Evolutionary conservation across 75 land plant genomes (phyloP).

Genomic region (Picea glauca): DNA sequence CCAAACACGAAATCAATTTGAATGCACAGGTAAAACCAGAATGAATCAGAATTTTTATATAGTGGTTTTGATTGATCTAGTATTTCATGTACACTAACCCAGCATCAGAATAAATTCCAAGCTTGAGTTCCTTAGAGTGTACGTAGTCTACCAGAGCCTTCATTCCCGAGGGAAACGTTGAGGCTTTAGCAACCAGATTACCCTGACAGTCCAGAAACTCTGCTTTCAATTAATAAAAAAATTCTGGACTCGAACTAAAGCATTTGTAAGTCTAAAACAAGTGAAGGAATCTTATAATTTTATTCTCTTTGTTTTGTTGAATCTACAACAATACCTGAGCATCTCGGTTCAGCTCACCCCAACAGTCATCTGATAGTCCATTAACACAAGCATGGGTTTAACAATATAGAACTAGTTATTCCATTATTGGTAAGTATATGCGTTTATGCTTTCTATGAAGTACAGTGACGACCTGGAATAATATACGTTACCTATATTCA

Average conservation of each 20-base stretch:
- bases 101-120: conserved; percentile 89
- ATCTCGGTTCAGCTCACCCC: conserved; percentile 45
- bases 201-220: conserved; percentile 39
- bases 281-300: no score
- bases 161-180: conserved; percentile 90
- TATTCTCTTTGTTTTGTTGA: not conserved
- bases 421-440: no score
- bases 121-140: conserved; percentile 77
- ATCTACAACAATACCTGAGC: conserved; percentile 16
- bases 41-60: not conserved
- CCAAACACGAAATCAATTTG: no score
- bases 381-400: not conserved
- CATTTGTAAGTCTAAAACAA: not conserved
- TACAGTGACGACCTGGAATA: not conserved
- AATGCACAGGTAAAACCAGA: not conserved
- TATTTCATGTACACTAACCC: conserved; percentile 41
- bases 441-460: not conserved
- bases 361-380: conserved; percentile 45
- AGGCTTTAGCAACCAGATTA: conserved; percentile 49
- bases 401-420: not conserved
- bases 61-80: conserved; percentile 8
- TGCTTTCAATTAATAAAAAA: not conserved
- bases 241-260: not conserved
- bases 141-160: conserved; percentile 90
- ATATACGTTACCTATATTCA: conserved; percentile 62